Conservation (phyloP, 2,329 filamentous ascomycete genomes). For the Leptographium lundbergii region DNA sequence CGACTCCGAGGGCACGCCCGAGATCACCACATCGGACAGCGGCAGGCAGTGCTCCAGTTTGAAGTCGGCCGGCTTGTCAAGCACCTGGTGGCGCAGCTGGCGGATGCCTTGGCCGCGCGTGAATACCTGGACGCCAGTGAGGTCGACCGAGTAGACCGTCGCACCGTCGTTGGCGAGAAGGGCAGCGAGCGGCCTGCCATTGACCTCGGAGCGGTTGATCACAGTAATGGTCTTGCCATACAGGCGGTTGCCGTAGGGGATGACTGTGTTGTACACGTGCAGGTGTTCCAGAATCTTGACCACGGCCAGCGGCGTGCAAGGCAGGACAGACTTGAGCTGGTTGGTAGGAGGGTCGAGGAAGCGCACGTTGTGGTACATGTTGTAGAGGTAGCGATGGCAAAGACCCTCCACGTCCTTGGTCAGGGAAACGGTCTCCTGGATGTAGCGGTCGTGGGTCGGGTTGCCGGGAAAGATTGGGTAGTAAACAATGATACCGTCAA, state of each 20-base stretch:
- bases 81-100: conserved; percentile 74
- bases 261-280: conserved; percentile 89
- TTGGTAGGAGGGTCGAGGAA: conserved; percentile 73
- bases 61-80: conserved; percentile 64
- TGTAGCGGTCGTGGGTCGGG: conserved; percentile 79
- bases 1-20: conserved; percentile 73
- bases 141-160: conserved; percentile 86
- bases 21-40: conserved; percentile 87
- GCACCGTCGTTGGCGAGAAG: conserved; percentile 93
- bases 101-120: conserved; percentile 79
- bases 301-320: conserved; percentile 88
- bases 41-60: conserved; percentile 69
- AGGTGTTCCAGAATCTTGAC: conserved; percentile 96
- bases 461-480: conserved; percentile 85
- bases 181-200: conserved; percentile 82
- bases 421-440: conserved; percentile 86
- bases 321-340: conserved; percentile 78
- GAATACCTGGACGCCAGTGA: conserved; percentile 85
- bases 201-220: conserved; percentile 92
- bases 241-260: conserved; percentile 83
- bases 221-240: conserved; percentile 93
- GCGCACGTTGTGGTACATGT: conserved; percentile 98
- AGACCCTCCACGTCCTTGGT: conserved; percentile 93
- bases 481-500: conserved; percentile 94
- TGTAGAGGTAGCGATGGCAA: conserved; percentile 87